Evolutionary conservation across 2,329 filamentous ascomycete genomes (phyloP).

Genomic region (Colletotrichum somersetense): DNA sequence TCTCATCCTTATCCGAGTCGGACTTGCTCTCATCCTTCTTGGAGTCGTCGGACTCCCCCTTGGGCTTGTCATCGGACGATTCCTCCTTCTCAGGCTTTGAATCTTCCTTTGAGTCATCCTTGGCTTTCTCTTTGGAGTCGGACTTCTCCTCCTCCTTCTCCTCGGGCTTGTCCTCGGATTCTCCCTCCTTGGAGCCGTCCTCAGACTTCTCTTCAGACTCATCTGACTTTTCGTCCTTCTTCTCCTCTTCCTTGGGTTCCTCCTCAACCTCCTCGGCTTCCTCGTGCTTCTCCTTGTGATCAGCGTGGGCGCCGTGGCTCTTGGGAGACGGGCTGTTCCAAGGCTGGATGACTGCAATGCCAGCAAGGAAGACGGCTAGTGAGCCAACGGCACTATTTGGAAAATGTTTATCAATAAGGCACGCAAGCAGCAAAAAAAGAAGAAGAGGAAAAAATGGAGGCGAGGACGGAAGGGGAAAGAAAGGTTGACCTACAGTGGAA

Average conservation of each 20-base stretch:
- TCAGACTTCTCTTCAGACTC: constrained; percentile 29
- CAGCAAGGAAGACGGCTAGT: constrained; percentile 26
- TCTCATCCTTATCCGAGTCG: constrained; percentile 38
- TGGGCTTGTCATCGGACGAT: constrained; percentile 43
- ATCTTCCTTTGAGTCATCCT: constrained; percentile 34
- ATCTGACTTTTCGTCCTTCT: constrained; percentile 33
- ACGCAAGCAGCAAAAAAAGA: neutral
- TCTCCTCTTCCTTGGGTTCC: constrained; percentile 22
- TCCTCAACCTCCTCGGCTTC: constrained; percentile 42
- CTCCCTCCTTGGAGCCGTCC: constrained; percentile 35
- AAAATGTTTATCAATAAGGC: neutral
- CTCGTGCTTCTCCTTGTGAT: constrained; percentile 15
- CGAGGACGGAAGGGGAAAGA: neutral
- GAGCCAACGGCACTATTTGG: constrained; percentile 31
- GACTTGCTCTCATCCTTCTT: constrained; percentile 42
- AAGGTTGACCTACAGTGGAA: constrained; percentile 27
- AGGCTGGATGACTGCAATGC: constrained; percentile 35
- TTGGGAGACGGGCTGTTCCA: constrained; percentile 31
- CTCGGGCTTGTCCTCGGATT: constrained; percentile 46
- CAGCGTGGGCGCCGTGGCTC: constrained; percentile 26
- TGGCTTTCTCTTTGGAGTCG: constrained; percentile 41
- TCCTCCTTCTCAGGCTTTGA: constrained; percentile 37
- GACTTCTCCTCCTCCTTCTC: constrained; percentile 25
- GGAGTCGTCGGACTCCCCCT: constrained; percentile 40
- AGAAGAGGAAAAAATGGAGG: neutral